Evolutionary conservation across 768 basidiomycete genomes (phyloP).

Genomic region (Mycena olivaceomarginata): DNA sequence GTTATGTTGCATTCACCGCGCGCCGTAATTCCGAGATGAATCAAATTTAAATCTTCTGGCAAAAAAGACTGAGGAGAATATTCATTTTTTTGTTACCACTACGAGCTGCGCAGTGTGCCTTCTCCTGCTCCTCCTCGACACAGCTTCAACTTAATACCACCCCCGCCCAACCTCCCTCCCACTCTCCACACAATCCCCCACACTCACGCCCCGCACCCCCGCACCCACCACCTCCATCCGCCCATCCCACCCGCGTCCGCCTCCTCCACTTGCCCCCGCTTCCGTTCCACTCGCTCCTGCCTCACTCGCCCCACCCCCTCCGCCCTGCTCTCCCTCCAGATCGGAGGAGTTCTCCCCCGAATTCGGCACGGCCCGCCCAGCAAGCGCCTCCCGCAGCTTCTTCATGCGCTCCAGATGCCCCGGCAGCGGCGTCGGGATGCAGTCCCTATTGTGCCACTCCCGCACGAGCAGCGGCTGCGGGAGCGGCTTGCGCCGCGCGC

Average conservation of each 20-base stretch:
- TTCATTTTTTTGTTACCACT: no score
- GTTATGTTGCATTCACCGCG: no score
- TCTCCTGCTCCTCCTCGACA: no score
- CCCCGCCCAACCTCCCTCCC: conserved; percentile 74
- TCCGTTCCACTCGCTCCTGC: no score
- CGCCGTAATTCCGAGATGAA: no score
- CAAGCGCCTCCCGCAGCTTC: conserved; percentile 70
- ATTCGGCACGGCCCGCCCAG: no score
- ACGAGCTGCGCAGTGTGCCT: no score
- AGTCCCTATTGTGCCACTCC: conserved; percentile 73
- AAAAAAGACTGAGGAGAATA: no score
- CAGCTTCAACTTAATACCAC: conserved; percentile 53
- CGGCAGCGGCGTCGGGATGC: conserved; percentile 87
- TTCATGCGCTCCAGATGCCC: conserved; percentile 85
- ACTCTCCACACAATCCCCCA: conserved; percentile 89
- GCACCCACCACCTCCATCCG: conserved; percentile 85
- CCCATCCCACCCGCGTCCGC: conserved; percentile 62
- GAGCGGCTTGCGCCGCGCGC: conserved; percentile 51
- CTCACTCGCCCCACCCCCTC: no score
- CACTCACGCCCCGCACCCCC: conserved; percentile 90
- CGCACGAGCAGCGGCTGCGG: conserved; percentile 75
- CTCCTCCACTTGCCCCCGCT: not conserved
- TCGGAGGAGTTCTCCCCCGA: no score
- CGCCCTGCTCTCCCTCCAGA: no score
- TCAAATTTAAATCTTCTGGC: no score